phyloP scores from a whole-genome alignment of 805 yeast genomes.

The Candida khao-thaluensis region DNA sequence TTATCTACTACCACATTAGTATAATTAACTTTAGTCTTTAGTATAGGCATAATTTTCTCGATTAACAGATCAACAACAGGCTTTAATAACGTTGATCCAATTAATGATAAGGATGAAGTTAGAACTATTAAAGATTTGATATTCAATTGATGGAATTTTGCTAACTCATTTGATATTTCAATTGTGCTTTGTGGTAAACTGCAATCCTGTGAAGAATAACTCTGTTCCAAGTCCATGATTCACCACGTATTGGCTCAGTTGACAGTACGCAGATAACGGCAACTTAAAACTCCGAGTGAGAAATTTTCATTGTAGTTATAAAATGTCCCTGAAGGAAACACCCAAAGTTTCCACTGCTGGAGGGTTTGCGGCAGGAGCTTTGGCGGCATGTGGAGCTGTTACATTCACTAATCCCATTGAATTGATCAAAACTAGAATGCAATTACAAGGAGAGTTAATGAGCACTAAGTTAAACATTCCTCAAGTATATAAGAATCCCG shows the following conservation, averaged over 20 bases:
- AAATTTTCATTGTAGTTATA: slow-evolving; percentile 3
- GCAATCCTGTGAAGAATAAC: not conserved
- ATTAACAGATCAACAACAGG: not conserved
- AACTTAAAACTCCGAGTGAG: not conserved
- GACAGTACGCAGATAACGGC: too few relatives aligned
- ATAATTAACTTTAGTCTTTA: slow-evolving; percentile 10
- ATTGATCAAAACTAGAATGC: slow-evolving; percentile 93
- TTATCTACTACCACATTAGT: slow-evolving; percentile 9
- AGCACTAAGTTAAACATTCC: slow-evolving; percentile 50
- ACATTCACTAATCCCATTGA: slow-evolving; percentile 96
- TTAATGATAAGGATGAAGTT: slow-evolving; percentile 1
- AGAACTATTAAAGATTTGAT: slow-evolving; percentile 7
- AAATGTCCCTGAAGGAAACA: slow-evolving; percentile 13
- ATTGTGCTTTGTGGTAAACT: slow-evolving; percentile 4
- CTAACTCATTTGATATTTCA: slow-evolving; percentile 2
- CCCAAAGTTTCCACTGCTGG: slow-evolving; percentile 60
- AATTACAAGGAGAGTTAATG: slow-evolving; percentile 87
- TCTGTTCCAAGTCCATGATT: too few relatives aligned
- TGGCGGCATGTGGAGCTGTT: slow-evolving; percentile 97
- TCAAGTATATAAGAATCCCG: slow-evolving; percentile 69
- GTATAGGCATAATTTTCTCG: slow-evolving; percentile 8
- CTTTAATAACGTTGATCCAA: slow-evolving; percentile 3
- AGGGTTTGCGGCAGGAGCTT: slow-evolving; percentile 86
- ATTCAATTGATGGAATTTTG: slow-evolving; percentile 4
- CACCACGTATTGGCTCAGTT: too few relatives aligned